Evolutionary conservation across 495 filamentous ascomycete genomes (phyloP).

Genomic region (Penicillium subrubescens): DNA sequence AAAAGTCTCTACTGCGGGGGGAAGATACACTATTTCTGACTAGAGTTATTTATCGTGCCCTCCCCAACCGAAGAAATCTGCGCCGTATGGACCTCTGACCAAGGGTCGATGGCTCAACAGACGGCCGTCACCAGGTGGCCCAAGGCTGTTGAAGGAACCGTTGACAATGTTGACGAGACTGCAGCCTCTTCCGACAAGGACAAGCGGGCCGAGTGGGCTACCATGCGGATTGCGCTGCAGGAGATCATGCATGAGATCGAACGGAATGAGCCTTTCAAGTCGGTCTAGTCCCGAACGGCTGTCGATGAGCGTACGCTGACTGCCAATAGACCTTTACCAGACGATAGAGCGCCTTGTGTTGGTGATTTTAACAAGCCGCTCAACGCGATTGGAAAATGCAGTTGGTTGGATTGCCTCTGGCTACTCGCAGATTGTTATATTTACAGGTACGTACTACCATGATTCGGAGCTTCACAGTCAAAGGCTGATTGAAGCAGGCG

Average conservation of each 20-base stretch:
- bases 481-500: conserved; percentile 48
- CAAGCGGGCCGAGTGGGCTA: conserved; percentile 69
- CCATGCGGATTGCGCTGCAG: conserved; percentile 69
- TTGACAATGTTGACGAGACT: conserved; percentile 45
- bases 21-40: neutral
- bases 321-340: conserved; percentile 60
- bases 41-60: conserved; percentile 10
- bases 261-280: conserved; percentile 73
- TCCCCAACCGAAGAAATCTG: conserved; percentile 4
- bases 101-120: conserved; percentile 14
- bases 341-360: conserved; percentile 74
- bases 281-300: conserved; percentile 27
- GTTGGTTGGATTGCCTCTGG: conserved; percentile 80
- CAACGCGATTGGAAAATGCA: conserved; percentile 60
- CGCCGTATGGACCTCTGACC: conserved; percentile 12
- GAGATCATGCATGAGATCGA: conserved; percentile 82
- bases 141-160: conserved; percentile 60
- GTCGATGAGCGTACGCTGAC: conserved; percentile 2
- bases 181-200: conserved; percentile 41
- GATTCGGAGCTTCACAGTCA: neutral
- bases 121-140: conserved; percentile 13
- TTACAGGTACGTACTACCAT: conserved; percentile 60
- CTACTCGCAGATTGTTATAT: conserved; percentile 85
- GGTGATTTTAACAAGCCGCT: conserved; percentile 73
- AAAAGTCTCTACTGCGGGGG: neutral